Base-by-base conservation (phyloP, 2,329 filamentous ascomycete species). In the Aspergillus brasiliensis region DNA sequence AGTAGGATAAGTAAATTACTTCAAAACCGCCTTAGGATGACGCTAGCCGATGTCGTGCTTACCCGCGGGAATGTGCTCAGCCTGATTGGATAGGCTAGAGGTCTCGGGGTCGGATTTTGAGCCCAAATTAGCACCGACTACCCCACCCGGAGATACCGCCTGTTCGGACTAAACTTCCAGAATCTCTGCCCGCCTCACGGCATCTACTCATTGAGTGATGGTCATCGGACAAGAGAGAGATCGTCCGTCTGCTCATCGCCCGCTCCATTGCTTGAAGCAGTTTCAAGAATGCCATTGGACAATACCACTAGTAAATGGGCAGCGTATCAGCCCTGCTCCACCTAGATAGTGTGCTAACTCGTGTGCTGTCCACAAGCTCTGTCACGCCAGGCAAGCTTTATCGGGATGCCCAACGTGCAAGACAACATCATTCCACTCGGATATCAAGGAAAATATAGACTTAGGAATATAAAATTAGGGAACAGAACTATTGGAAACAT, bases 91-190 rank as follows among this genome's bases (percentile, higher is more conserved):
- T 31, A n/a, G 8, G 11, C 6, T 3, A 3, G n/a, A 7, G n/a
- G 25, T 17, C 8, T 44, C 46, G 44, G 44, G n/a, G 13, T 48
- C 44, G 44, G 44, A 7, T 11, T 27, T 27, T 25, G 4, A 25
- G n/a, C 17, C 19, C 42, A 15, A 21, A 25, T 21, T 21, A 21
- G 17, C 19, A n/a, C 13, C n/a, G 15, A n/a, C 25, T n/a, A 28
- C 46, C 46, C 23, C 46, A 28, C 46, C 46, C 46, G 46, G 25
- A 49, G 15, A 17, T 49, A 49, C 23, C 15, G 46, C 7, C 15
- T 28, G 15, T 28, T 49, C 46, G 46, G 46, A 49, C 15, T 49
- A 49, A 49, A 49, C 46, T 49, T 49, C 46, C 46, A 49, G 46
- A 49, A 49, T 28, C 46, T 49, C 46, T n/a, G 15, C 44, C 44